Evolutionary conservation across 768 basidiomycete genomes (phyloP), one percentile per base, ranked within the genome.

Genomic region (Macrolepiota dolichaula): DNA sequence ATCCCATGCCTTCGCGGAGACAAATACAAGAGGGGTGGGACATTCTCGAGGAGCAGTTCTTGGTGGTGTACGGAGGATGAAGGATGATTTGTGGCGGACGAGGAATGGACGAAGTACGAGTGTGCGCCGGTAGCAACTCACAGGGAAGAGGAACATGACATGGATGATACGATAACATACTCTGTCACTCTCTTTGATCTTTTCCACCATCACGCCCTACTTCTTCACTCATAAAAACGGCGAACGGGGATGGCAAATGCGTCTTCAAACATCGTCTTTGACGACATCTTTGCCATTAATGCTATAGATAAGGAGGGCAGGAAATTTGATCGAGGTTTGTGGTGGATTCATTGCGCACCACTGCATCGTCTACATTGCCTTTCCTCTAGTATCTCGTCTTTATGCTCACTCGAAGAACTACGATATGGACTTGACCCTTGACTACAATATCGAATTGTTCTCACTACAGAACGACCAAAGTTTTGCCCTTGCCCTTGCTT

Each of bases 321-420:
- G 80, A 97, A 96, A 73, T 99, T 98, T 68, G 97, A 99, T 75
- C 81, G 96, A 88, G 96, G 96, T 96, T 59, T 51, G 86, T 70
- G 46, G 15, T 17, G 44, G 63, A 15, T 61, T 66, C 29, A 55
- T 35, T 46, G 47, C 47, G 47, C 22, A 12, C 22, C 22, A 24
- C 19, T 22, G 10, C 12, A 24, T 15, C 47, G 25, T 27, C 62
- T 55, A 63, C 17, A 10, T 36, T 37, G 2, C 24, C 17, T 35
- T 46, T 54, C 54, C 32, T 36, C 24, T 72, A 98, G 97, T 99
- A 37, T 96, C 96, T 24, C 87, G 97, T 35, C 82, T 98, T 52
- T 87, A 88, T 69, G 96, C 89, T 27, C 87, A 87, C 67, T 96
- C 94, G 6, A 88, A 92, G 77, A 94, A 94, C 74, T 90, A 91